These are phyloP conservation scores for Calonectria pseudoreteaudii DNA, from an alignment of 2,329 filamentous ascomycete genomes.

Conservation along the genomic window DNA sequence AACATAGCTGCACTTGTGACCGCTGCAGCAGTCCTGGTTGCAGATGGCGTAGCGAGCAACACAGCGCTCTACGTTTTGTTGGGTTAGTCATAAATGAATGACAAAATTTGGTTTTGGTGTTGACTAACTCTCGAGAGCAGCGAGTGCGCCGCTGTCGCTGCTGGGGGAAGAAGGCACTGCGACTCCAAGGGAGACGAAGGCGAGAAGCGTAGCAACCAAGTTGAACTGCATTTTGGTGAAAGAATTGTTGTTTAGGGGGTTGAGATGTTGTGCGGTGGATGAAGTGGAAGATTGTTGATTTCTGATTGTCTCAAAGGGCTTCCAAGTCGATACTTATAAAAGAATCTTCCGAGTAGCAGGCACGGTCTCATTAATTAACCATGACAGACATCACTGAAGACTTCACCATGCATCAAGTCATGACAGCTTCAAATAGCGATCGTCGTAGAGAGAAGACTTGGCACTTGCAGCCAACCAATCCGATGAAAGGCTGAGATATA, in stretches of 20 bases:
- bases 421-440: neutral
- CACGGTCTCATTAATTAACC: neutral
- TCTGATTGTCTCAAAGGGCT: neutral
- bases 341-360: too few species aligned
- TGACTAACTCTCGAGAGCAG: neutral
- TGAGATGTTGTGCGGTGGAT: neutral
- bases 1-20: neutral
- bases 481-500: neutral
- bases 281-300: neutral
- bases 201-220: neutral
- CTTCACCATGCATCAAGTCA: neutral
- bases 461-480: neutral
- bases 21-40: neutral
- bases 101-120: neutral
- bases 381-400: neutral
- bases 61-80: neutral
- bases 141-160: neutral
- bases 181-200: constrained; percentile 2
- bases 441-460: neutral
- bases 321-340: neutral
- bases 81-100: neutral
- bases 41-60: neutral
- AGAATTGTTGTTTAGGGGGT: neutral
- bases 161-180: neutral
- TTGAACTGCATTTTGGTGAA: neutral